Conservation (phyloP, 495 filamentous ascomycete genomes). For the Pseudoneurospora amorphoporcata region DNA sequence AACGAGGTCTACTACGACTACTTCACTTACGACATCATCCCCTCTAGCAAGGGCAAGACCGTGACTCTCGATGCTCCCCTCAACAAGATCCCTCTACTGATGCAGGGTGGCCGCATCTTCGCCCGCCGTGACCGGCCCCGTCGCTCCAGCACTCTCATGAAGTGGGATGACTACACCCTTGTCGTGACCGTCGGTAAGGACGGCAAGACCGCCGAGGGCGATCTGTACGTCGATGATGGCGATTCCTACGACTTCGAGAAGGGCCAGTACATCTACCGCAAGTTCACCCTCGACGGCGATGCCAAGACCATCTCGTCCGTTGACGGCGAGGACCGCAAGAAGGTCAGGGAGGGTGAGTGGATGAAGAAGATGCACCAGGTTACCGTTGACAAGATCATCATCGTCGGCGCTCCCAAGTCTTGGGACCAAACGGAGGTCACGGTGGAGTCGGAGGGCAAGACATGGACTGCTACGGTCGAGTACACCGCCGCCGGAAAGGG, state of each 20-base stretch:
- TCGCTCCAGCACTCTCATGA: slow-evolving; percentile 79
- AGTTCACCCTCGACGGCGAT: slow-evolving; percentile 47
- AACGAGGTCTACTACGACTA: slow-evolving; percentile 89
- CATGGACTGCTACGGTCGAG: slow-evolving; percentile 46
- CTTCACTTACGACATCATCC: slow-evolving; percentile 68
- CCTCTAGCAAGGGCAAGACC: slow-evolving; percentile 52
- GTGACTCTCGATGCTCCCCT: slow-evolving; percentile 65
- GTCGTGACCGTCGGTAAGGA: slow-evolving; percentile 64
- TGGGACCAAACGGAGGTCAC: slow-evolving; percentile 63
- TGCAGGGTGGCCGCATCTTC: slow-evolving; percentile 87
- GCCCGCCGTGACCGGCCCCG: slow-evolving; percentile 80
- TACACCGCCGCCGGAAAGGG: slow-evolving; percentile 48
- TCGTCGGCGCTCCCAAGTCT: slow-evolving; percentile 63
- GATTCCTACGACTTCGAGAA: slow-evolving; percentile 80
- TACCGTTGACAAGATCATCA: slow-evolving; percentile 67
- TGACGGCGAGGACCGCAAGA: slow-evolving; percentile 39
- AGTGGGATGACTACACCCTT: slow-evolving; percentile 87
- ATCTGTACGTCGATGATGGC: slow-evolving; percentile 86
- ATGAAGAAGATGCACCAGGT: slow-evolving; percentile 67
- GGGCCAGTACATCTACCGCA: slow-evolving; percentile 78
- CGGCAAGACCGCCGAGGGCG: slow-evolving; percentile 59
- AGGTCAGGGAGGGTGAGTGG: slow-evolving; percentile 59
- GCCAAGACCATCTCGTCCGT: slow-evolving; percentile 40
- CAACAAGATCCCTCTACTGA: slow-evolving; percentile 76
- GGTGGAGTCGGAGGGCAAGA: slow-evolving; percentile 59